Evolutionary conservation across 768 basidiomycete species (phyloP).

Genomic region (Serendipita sp.): DNA sequence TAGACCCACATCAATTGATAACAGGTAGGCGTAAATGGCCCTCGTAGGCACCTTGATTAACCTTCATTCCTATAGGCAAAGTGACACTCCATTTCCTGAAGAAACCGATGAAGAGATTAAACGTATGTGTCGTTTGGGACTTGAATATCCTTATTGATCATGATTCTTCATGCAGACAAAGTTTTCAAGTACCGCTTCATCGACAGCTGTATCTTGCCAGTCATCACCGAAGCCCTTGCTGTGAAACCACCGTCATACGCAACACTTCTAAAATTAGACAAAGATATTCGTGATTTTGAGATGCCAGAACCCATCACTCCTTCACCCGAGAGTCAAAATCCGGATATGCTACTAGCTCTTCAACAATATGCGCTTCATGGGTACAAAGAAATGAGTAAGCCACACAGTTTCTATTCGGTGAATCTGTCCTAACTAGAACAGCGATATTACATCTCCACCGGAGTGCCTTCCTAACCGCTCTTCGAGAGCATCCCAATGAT

Average conservation of each 20-base stretch:
- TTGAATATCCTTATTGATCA: neutral
- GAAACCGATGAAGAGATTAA: neutral
- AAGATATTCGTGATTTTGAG: conserved; percentile 17
- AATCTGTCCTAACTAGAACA: neutral
- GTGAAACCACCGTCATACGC: conserved; percentile 11
- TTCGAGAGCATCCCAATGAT: conserved; percentile 44
- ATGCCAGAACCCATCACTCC: conserved; percentile 20
- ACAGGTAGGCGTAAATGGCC: neutral
- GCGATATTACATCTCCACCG: conserved; percentile 16
- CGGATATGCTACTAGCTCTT: neutral
- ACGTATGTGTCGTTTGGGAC: neutral
- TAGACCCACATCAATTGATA: neutral
- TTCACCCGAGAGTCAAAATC: neutral
- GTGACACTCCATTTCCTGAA: neutral
- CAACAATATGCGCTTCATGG: conserved; percentile 2
- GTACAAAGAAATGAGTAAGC: conserved; percentile 5
- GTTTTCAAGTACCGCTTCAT: conserved; percentile 7
- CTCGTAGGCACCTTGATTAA: neutral
- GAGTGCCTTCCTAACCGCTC: conserved; percentile 60
- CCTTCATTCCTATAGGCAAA: neutral
- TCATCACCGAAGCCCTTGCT: conserved; percentile 11
- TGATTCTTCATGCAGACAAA: neutral
- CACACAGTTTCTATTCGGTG: neutral
- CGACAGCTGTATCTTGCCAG: conserved; percentile 8
- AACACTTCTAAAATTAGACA: conserved; percentile 11